Evolutionary conservation across 805 yeast species (phyloP), one percentile per base, ranked within the genome.

Genomic region (Monosporozyma unispora): DNA sequence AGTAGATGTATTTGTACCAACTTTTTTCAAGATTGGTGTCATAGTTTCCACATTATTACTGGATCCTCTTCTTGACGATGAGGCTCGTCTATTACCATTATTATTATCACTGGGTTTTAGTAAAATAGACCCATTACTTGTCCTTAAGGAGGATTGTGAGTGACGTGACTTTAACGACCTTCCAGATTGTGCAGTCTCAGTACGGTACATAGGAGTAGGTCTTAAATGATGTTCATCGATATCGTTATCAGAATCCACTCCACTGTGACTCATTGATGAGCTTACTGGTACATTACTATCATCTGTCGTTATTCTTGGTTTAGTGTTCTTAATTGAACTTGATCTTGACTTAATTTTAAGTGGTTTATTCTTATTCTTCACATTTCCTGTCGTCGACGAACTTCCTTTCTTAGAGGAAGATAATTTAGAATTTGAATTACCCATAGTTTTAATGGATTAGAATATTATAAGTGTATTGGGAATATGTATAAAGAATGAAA

Each of bases 351-450:
- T 31, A 7, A 31, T 14, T n/a, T 31, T 31, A 14, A 6, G 16
- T 31, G 35, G 35, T 14, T 37, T 33, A 28, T 27, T 41, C 19
- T 27, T 50, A 48, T 35, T 42, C 46, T 18, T 37, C 6, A 22
- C 28, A 22, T 42, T 47, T n/a, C 33, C 47, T 11, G 46, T 11
- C 28, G 44, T 21, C 9, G 42, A 21, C 9, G 27, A 19, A 14
- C 42, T 11, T 18, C 25, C 22, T 21, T 39, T 39, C 42, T 39
- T 39, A 2, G 28, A n/a, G 4, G 42, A 22, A 21, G 42, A 39
- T 39, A 39, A 21, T 22, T 58, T 76, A 21, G 80, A 75, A 40
- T 76, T 66, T 23, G 73, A 65, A 57, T 77, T 77, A 53, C 81
- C 81, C 81, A 77, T 77, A 23, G 4, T 14, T 10, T 6, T 14